Evolutionary conservation across 345 rosid genomes (phyloP), one percentile per base, ranked within the genome.

Genomic region (Euphorbia tirucalli): DNA sequence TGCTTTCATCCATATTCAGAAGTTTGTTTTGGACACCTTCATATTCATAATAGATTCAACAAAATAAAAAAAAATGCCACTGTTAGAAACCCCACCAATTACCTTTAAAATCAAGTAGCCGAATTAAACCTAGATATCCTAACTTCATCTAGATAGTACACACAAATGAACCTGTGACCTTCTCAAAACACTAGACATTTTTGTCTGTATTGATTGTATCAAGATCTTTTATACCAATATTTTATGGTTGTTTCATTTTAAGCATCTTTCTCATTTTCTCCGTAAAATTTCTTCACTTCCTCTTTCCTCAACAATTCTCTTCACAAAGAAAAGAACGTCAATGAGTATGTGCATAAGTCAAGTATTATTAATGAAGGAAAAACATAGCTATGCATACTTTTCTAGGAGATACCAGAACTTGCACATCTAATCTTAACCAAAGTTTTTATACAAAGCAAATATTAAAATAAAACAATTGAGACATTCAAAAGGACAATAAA

Each of bases 21-120:
- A 86, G 86, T 87, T 82, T 89, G 84, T 90, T 92, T 80, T 92
- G 98, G 71, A 94, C 95, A 83, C 90, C 97, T 92, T 73, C 61
- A 82, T 3, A 46, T 46, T 46, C 52, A 46, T 46, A 46, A 35
- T 35, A 18, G 3, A 74, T 68, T 43, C 21, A 71, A 79, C n/a
- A 27, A 64, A 61, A 31, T 10, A 35, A 10, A 74, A 43, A 72
- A 73, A 70, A 2, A 58, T n/a, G 25, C 15, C 18, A 60, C 35
- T 15, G 69, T 73, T 44, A 77, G 74, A 65, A 41, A 64, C 16
- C 69, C 62, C 15, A 68, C 10, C 60, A 50, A 32, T 41, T 11
- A 52, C 10, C 54, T 41, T 32, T 14, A 22, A 32, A 66, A 31
- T 59, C 16, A 49, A 67, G 18, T 58, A 28, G 69, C 54, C 14